These are phyloP conservation scores for Arthrobotrys megalospora DNA, from an alignment of 2,329 filamentous ascomycete genomes.

Conservation along the genomic window DNA sequence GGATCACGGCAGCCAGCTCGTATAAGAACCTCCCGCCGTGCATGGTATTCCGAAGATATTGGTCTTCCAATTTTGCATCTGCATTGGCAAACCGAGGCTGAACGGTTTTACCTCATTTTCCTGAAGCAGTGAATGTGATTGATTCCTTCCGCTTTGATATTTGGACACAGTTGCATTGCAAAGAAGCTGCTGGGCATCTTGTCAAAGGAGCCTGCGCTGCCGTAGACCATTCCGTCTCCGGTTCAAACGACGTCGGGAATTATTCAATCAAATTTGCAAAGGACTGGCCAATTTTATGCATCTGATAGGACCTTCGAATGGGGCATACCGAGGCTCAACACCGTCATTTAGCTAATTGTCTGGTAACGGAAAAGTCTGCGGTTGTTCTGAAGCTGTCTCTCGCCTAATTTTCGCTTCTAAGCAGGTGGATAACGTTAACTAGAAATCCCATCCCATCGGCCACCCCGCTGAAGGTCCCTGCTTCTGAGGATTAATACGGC, in stretches of 20 bases:
- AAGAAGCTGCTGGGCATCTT: constrained; percentile 10
- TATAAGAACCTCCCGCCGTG: constrained; percentile 38
- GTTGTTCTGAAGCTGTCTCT: constrained; percentile 39
- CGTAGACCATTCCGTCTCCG: constrained; percentile 26
- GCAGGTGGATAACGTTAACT: constrained; percentile 45
- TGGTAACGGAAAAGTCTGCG: constrained; percentile 43
- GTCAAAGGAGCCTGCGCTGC: constrained; percentile 3
- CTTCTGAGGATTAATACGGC: not conserved
- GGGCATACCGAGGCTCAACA: constrained; percentile 48
- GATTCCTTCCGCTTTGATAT: constrained; percentile 45
- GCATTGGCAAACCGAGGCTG: constrained; percentile 46
- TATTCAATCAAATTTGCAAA: constrained; percentile 36
- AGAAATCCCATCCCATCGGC: constrained; percentile 22
- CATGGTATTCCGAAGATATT: constrained; percentile 37
- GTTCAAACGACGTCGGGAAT: constrained; percentile 23
- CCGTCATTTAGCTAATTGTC: constrained; percentile 22
- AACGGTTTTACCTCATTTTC: constrained; percentile 22
- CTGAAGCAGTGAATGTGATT: constrained; percentile 37
- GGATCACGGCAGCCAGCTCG: constrained; percentile 37
- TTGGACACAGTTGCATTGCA: constrained; percentile 21
- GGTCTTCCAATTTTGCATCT: constrained; percentile 19
- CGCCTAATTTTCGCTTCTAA: constrained; percentile 60
- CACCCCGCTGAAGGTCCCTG: constrained; percentile 12
- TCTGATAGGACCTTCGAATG: constrained; percentile 19
- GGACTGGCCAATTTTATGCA: constrained; percentile 16